A percentile compares a stretch with the other conserved stretches of the same genome.
phyloP scores from a whole-genome alignment of 1,284 basidiomycete species.

The Fomitiporia mediterranea region DNA sequence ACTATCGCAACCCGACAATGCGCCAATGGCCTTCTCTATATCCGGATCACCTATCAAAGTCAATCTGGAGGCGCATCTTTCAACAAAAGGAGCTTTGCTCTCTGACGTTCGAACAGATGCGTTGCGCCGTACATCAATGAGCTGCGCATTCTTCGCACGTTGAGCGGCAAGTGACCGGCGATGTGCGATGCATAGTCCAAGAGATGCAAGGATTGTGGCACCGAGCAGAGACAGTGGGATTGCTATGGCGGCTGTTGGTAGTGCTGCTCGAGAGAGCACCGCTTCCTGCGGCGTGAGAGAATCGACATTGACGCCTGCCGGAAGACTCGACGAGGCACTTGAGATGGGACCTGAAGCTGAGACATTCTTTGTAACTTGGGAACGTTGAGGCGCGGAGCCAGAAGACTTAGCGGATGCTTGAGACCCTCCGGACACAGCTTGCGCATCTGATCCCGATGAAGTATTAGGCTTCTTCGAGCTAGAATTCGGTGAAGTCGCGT shows the following conservation, averaged over 20 bases:
- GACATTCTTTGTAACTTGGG: not conserved
- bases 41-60: slow-evolving; percentile 5
- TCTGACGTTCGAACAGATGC: not conserved
- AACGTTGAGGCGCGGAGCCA: not conserved
- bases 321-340: not conserved
- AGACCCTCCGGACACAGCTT: not conserved
- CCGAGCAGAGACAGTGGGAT: slow-evolving; percentile 42
- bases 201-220: slow-evolving; percentile 34
- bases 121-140: slow-evolving; percentile 8
- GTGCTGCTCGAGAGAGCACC: slow-evolving; percentile 26
- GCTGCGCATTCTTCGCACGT: slow-evolving; percentile 9
- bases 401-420: not conserved
- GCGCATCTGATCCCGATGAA: not conserved
- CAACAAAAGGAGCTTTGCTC: not conserved
- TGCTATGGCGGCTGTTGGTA: slow-evolving; percentile 39
- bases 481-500: not conserved
- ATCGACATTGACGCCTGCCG: not conserved
- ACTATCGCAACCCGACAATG: not conserved
- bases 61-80: not conserved
- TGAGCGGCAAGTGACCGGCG: slow-evolving; percentile 17
- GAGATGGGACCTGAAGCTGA: not conserved
- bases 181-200: slow-evolving; percentile 14
- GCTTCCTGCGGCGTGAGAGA: slow-evolving; percentile 17
- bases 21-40: slow-evolving; percentile 18
- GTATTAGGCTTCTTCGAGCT: not conserved